These are phyloP conservation scores for Buxus sempervirens DNA, from an alignment of 164 flowering plant genomes.

Conservation along the genomic window DNA sequence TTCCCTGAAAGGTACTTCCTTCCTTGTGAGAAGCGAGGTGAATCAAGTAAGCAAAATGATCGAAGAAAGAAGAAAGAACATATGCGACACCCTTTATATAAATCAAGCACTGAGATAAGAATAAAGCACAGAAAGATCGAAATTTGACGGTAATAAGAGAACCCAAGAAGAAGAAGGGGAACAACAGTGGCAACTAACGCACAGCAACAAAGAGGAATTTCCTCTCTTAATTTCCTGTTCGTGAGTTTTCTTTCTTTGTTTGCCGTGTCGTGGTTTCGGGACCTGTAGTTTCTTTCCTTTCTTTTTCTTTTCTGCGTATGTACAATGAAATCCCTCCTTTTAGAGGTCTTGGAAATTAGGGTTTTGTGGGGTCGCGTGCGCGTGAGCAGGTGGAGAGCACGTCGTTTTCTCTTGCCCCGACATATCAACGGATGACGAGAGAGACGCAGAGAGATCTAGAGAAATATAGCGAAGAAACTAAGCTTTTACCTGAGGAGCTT, in stretches of 20 bases:
- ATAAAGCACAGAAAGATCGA: not conserved
- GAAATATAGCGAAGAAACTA: not conserved
- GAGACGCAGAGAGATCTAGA: not conserved
- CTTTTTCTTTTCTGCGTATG: not conserved
- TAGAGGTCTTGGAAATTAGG: conserved; percentile 41
- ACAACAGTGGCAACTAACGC: not conserved
- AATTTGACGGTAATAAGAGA: not conserved
- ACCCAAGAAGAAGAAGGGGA: not conserved
- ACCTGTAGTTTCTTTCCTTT: not conserved
- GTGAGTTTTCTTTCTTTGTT: conserved; percentile 1
- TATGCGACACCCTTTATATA: conserved; percentile 2
- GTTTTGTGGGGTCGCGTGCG: conserved; percentile 65
- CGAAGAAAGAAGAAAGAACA: not conserved
- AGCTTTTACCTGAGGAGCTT: not conserved
- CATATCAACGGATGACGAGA: conserved; percentile 23
- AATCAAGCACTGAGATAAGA: conserved; percentile 18
- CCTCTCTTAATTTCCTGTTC: not conserved
- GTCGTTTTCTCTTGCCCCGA: conserved; percentile 46
- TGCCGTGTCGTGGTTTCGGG: conserved; percentile 1
- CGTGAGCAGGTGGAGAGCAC: conserved; percentile 62
- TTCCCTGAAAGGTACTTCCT: not conserved
- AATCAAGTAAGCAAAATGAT: not conserved
- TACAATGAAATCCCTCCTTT: not conserved
- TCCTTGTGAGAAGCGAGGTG: not conserved
- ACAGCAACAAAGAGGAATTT: not conserved